Evolutionary conservation across 2,329 filamentous ascomycete genomes (phyloP).

Genomic region (Sporothrix dimorphospora): DNA sequence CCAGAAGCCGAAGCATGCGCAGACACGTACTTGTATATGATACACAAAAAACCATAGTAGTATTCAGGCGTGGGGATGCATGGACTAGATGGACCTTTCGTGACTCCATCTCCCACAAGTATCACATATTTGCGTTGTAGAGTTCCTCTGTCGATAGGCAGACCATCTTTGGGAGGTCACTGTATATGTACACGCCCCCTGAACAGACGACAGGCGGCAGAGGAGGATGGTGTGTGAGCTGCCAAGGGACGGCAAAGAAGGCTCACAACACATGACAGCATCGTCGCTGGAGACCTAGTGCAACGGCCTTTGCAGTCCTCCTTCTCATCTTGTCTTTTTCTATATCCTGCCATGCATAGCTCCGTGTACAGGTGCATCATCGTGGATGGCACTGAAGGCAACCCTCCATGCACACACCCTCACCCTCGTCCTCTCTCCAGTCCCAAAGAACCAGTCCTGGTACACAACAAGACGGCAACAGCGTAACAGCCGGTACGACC

Average conservation of each 20-base stretch:
- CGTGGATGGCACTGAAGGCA: neutral
- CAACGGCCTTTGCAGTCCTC: neutral
- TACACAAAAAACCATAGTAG: neutral
- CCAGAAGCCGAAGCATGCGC: neutral
- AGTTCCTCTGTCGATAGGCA: neutral
- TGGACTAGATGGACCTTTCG: neutral
- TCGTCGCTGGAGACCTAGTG: neutral
- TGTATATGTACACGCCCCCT: neutral
- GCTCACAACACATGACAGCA: neutral
- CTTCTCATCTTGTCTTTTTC: conserved; percentile 14
- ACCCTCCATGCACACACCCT: neutral
- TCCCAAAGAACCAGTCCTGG: neutral
- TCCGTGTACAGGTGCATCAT: neutral
- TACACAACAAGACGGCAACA: neutral
- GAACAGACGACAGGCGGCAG: neutral
- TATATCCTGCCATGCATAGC: neutral
- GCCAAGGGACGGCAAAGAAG: neutral
- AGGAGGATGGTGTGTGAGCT: neutral
- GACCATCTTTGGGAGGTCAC: neutral
- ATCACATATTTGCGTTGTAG: neutral
- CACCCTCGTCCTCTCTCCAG: neutral
- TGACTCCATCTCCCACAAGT: neutral
- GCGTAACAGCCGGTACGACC: neutral
- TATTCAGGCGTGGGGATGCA: neutral
- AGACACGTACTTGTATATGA: neutral